phyloP scores from a whole-genome alignment of 1,139 yeast genomes.

The Kluyveromyces marxianus region DNA sequence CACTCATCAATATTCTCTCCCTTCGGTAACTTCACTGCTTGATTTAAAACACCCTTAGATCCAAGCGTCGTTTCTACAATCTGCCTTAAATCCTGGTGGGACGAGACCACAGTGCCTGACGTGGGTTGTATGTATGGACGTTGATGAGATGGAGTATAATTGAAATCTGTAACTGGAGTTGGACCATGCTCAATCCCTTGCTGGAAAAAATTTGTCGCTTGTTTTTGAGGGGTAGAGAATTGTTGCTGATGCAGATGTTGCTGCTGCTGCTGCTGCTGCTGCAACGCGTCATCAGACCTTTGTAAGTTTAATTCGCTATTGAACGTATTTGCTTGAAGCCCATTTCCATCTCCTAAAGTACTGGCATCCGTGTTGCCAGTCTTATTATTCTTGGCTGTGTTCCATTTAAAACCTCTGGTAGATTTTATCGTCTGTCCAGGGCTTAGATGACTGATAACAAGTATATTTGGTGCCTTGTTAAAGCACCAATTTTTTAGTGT shows the following conservation, averaged over 20 bases:
- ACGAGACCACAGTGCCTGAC: constrained; percentile 35
- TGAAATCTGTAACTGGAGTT: constrained; percentile 26
- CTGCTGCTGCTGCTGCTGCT: constrained; percentile 2
- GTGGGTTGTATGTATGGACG: constrained; percentile 28
- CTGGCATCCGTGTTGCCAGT: neutral
- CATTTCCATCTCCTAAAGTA: neutral
- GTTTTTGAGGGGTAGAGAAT: constrained; percentile 9
- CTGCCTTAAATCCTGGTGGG: constrained; percentile 65
- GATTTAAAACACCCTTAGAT: constrained; percentile 80
- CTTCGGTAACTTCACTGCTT: constrained; percentile 88
- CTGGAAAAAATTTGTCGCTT: constrained; percentile 1
- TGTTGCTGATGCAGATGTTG: too few relatives aligned
- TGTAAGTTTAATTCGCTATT: neutral
- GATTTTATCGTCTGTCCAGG: constrained; percentile 33
- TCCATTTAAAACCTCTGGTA: constrained; percentile 33
- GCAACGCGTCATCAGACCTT: constrained; percentile 1
- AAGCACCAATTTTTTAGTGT: constrained; percentile 1
- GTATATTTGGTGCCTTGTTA: neutral
- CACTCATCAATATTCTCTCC: constrained; percentile 92
- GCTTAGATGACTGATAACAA: constrained; percentile 21
- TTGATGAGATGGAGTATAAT: constrained; percentile 33
- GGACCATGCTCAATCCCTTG: constrained; percentile 5
- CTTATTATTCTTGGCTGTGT: constrained; percentile 16
- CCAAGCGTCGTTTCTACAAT: constrained; percentile 95
- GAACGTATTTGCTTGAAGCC: neutral